phyloP scores from a whole-genome alignment of 2,329 filamentous ascomycete genomes.

The Ophiostoma tasmaniense region DNA sequence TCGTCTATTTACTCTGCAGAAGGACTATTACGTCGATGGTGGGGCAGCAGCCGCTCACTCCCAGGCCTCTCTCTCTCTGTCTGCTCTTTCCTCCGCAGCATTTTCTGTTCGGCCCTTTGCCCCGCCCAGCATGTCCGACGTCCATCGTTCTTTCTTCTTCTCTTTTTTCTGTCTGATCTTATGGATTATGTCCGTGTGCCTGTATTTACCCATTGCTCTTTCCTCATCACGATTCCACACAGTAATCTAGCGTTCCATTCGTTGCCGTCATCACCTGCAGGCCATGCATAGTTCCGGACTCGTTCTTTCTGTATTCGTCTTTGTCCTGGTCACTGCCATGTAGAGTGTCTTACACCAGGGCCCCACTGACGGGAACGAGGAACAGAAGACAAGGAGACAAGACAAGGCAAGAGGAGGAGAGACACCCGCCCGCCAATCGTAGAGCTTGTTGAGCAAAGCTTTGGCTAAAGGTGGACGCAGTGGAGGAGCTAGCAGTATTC shows the following conservation, averaged over 20 bases:
- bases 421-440: slow-evolving; percentile 3
- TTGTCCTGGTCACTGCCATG: neutral
- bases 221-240: neutral
- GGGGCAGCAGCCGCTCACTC: slow-evolving; percentile 7
- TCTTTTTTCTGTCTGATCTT: neutral
- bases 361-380: slow-evolving; percentile 12
- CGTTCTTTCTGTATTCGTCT: neutral
- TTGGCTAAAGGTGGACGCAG: neutral
- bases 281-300: slow-evolving; percentile 9
- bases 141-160: neutral
- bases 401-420: neutral
- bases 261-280: slow-evolving; percentile 2
- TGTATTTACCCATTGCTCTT: neutral
- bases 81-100: neutral
- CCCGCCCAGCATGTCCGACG: slow-evolving; percentile 10
- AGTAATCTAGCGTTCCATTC: neutral
- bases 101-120: slow-evolving; percentile 14
- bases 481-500: slow-evolving; percentile 5
- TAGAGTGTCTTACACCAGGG: slow-evolving; percentile 14
- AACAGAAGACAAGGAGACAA: slow-evolving; percentile 5
- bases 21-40: slow-evolving; percentile 17
- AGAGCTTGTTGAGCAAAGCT: slow-evolving; percentile 2
- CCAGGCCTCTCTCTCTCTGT: neutral
- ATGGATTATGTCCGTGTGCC: no score
- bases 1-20: neutral